Percentiles rank a stretch among this genome's conserved stretches.
Conservation (phyloP, 306 rosid species). For the Cercis canadensis region DNA sequence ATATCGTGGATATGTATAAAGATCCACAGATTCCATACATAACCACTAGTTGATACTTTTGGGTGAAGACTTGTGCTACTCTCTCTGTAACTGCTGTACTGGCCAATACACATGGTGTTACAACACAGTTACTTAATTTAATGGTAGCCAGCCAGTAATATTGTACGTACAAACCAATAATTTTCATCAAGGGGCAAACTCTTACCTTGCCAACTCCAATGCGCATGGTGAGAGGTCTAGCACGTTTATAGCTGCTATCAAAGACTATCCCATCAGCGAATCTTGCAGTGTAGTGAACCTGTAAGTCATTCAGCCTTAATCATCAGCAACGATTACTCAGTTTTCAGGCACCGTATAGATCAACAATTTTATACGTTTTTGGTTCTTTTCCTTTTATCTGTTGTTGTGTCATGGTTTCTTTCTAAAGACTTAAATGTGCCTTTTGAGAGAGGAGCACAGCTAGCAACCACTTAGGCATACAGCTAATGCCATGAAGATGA, state of each 20-base stretch:
- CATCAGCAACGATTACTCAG: no score
- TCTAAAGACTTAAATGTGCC: no score
- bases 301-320: not conserved
- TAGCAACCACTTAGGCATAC: no score
- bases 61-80: not conserved
- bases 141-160: not conserved
- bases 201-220: constrained; percentile 90
- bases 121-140: constrained; percentile 3
- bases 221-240: constrained; percentile 91
- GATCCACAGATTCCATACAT: not conserved
- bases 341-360: no score
- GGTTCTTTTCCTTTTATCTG: no score
- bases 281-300: constrained; percentile 94
- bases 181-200: not conserved
- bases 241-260: constrained; percentile 93
- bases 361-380: no score
- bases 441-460: no score
- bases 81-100: no score
- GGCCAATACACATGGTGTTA: not conserved
- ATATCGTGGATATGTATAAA: not conserved
- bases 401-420: no score
- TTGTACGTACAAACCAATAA: not conserved
- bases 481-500: no score
- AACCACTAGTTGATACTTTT: not conserved
- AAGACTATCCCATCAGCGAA: constrained; percentile 83